These are phyloP conservation scores for Herpotrichia juniperi DNA, from an alignment of 2,329 filamentous ascomycete genomes.

Conservation along the genomic window DNA sequence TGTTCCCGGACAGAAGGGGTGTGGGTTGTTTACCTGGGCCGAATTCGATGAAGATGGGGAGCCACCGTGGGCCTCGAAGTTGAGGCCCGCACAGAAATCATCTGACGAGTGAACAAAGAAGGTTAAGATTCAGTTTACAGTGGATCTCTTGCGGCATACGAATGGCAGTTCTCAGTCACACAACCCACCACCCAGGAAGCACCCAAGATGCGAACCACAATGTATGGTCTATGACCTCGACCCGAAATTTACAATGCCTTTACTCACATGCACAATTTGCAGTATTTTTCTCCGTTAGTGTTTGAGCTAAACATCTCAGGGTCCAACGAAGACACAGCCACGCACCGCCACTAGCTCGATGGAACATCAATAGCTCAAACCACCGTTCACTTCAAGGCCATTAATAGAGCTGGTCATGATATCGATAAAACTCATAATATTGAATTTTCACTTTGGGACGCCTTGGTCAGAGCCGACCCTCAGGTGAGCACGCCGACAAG, in stretches of 20 bases:
- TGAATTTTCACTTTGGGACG: neutral
- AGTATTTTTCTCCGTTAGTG: neutral
- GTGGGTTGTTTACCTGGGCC: conserved; percentile 39
- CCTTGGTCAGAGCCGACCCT: neutral
- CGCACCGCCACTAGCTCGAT: neutral
- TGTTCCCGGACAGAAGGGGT: conserved; percentile 65
- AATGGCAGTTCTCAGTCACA: too few relatives aligned
- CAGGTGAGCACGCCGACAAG: conserved; percentile 5
- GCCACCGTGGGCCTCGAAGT: conserved; percentile 63
- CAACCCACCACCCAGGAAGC: too few relatives aligned
- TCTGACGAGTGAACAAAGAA: neutral
- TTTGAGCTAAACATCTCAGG: neutral
- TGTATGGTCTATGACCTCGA: too few relatives aligned
- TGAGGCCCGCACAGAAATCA: too few relatives aligned
- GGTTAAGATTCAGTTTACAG: too few relatives aligned
- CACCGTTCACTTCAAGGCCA: neutral
- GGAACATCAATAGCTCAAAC: neutral
- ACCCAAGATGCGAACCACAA: too few relatives aligned
- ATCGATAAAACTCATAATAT: conserved; percentile 8
- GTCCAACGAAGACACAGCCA: neutral
- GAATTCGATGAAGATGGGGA: conserved; percentile 72
- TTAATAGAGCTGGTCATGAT: conserved; percentile 11
- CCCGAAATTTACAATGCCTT: too few relatives aligned
- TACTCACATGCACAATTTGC: neutral
- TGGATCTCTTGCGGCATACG: too few relatives aligned